phyloP scores from a whole-genome alignment of 768 basidiomycete species.

The Mycena belliarum region DNA sequence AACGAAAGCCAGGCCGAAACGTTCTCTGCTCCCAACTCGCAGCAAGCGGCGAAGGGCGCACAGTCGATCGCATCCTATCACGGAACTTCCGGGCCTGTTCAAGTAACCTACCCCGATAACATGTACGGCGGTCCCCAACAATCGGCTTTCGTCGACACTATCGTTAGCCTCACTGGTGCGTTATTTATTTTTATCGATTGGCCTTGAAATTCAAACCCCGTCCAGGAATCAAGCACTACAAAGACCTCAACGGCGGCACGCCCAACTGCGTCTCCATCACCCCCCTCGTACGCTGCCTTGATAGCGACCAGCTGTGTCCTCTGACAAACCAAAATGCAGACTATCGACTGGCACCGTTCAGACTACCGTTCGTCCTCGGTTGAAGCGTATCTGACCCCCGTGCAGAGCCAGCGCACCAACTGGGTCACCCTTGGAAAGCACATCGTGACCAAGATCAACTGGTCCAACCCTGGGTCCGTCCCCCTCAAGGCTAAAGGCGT shows the following conservation, averaged over 20 bases:
- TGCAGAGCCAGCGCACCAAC: conserved; percentile 46
- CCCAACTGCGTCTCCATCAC: conserved; percentile 59
- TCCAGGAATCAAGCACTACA: conserved; percentile 41
- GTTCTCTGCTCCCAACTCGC: conserved; percentile 47
- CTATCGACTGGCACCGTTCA: conserved; percentile 47
- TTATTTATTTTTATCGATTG: not conserved
- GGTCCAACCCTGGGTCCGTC: conserved; percentile 31
- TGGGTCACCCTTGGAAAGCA: conserved; percentile 50
- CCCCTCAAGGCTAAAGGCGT: conserved; percentile 48
- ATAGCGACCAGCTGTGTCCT: not conserved
- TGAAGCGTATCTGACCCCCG: conserved; percentile 55
- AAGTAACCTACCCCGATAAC: conserved; percentile 49
- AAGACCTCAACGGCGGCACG: conserved; percentile 56
- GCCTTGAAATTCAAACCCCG: not conserved
- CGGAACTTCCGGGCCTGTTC: conserved; percentile 53
- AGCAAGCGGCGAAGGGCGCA: conserved; percentile 48
- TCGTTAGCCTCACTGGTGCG: conserved; percentile 42
- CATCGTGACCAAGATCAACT: conserved; percentile 46
- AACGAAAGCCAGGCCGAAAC: conserved; percentile 38
- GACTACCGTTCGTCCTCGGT: conserved; percentile 59
- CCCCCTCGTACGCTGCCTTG: conserved; percentile 40
- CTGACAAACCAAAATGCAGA: conserved; percentile 25
- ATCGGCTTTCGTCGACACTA: conserved; percentile 46
- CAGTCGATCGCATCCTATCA: conserved; percentile 50
- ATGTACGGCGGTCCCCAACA: conserved; percentile 64